Conservation (phyloP, 805 yeast species). For the Alloascoidea africana region DNA sequence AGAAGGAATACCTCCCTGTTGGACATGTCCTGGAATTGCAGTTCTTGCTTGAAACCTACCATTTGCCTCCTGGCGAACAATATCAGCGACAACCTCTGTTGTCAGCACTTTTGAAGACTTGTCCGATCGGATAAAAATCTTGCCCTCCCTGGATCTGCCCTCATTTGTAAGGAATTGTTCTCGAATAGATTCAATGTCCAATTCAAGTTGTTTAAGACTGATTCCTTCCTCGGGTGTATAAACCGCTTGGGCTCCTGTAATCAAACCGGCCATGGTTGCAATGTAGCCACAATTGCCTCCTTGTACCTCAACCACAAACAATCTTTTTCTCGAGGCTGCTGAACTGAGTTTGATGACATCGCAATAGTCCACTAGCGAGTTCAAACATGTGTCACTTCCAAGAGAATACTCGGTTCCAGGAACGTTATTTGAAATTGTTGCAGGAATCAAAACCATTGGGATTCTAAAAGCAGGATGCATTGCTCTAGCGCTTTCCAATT, state of each 20-base stretch:
- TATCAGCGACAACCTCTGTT: conserved; percentile 69
- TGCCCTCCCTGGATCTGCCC: conserved; percentile 76
- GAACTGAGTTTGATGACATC: conserved; percentile 93
- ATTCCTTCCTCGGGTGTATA: conserved; percentile 85
- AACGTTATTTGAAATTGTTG: conserved; percentile 93
- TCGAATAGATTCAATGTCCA: conserved; percentile 58
- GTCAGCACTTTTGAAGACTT: conserved; percentile 71
- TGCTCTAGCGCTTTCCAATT: conserved; percentile 61
- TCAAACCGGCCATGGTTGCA: conserved; percentile 73
- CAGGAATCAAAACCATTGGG: conserved; percentile 88
- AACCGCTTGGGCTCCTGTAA: conserved; percentile 82
- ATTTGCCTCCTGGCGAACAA: conserved; percentile 63
- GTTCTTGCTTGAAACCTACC: conserved; percentile 81
- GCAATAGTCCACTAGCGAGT: conserved; percentile 80
- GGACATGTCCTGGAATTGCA: conserved; percentile 96
- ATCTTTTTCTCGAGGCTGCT: conserved; percentile 85
- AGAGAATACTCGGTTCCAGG: conserved; percentile 98
- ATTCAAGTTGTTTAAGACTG: conserved; percentile 47
- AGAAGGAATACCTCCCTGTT: conserved; percentile 93
- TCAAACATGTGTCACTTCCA: conserved; percentile 93
- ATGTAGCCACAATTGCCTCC: conserved; percentile 95
- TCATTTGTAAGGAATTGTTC: conserved; percentile 56
- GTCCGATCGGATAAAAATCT: conserved; percentile 71
- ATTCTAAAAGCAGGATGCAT: conserved; percentile 85
- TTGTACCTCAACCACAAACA: conserved; percentile 93